Base-by-base conservation (phyloP, 306 rosid genomes). In the Morella rubra region DNA sequence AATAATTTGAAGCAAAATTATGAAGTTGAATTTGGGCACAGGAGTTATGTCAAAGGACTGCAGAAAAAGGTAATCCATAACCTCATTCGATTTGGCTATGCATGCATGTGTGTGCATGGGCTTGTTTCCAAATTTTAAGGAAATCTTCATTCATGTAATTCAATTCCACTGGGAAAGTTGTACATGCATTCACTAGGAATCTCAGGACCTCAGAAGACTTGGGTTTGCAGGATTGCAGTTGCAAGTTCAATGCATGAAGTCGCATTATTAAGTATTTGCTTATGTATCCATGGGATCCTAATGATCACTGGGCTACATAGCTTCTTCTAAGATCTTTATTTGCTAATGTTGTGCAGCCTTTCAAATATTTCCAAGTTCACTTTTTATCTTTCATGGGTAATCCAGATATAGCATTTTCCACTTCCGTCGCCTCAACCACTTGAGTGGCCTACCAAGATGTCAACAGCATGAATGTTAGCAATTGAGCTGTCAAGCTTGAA, bases 11-110 rank as follows among this genome's bases (percentile, higher is more conserved):
- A 10, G 50, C 70, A 40, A 61, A 66, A 68, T 67, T 12, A 6
- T 42, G 68, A 24, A 20, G 72, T 20, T 73, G 22, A 44, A 60
- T 5, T n/a, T 55, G 80, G 68, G 14, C 69, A 8, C 32, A 59
- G 47, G 62, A 82, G 32, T 69, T 49, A 42, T 73, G 46, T 71
- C 71, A 69, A 44, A 73, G 80, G 65, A 79, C 73, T 12, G 66
- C 71, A 74, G 27, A 74, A 79, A 53, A 61, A 74, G 80, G 83
- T 75, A 69, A 61, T 60, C 12, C 27, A n/a, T 14, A 19, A 44
- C 8, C 19, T 4, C 37, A 44, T 77, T 41, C 41, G 42, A 52
- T 65, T 64, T 7, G 41, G 46, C 41, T 76, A 7, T 16, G 8
- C 60, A 49, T 8, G 68, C 16, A 7, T 61, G n/a, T 3, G 16